Base-by-base conservation (phyloP, 1,284 basidiomycete genomes). In the Sporisorium exsertum region DNA sequence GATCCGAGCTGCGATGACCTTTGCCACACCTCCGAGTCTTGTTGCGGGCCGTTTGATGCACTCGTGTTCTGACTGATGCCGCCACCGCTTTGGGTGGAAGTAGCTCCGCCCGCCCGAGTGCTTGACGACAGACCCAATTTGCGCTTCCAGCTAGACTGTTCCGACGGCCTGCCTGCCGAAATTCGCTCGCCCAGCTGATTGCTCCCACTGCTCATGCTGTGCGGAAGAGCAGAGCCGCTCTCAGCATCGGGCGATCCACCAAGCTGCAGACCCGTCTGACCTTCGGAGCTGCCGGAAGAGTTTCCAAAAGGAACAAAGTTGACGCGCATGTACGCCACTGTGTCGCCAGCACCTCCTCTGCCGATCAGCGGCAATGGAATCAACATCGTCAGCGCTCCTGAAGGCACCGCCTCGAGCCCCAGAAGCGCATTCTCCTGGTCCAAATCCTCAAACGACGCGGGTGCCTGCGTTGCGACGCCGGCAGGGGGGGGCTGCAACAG, bases 351-450 rank as follows among this genome's bases (percentile, higher is more conserved):
- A 6, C 43, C 24, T 2, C 26, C 20, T 15, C 74, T 53, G 2
- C 70, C 64, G 9, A 73, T 58, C 32, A 81, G 57, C 10, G 80
- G 79, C 45, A 82, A 59, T 3, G 81, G 79, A 12, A 82, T 74
- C 52, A 81, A 51, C 81, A 82, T 82, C 20, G 79, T 82, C 55
- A 82, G 56, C 15, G 79, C 72, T 5, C 64, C 66, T 3, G 63
- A 33, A 3, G 79, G 67, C 3, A 77, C 77, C 42, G 60, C 55
- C 27, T 77, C 74, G 9, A 82, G 32, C 0, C 81, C 81, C 26
- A 81, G 35, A 13, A 81, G 60, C 15, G 66, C 63, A 13, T 56
- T 51, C 35, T 57, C 47, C 49, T 77, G 70, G 42, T 72, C 74
- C 55, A 59, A 8, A 35, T 76, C 63, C 45, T 64, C 52, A 24